A percentile compares a stretch with the other conserved stretches of the same genome.
Conservation (phyloP, 768 basidiomycete genomes). For the Lentinula guzmanii region DNA sequence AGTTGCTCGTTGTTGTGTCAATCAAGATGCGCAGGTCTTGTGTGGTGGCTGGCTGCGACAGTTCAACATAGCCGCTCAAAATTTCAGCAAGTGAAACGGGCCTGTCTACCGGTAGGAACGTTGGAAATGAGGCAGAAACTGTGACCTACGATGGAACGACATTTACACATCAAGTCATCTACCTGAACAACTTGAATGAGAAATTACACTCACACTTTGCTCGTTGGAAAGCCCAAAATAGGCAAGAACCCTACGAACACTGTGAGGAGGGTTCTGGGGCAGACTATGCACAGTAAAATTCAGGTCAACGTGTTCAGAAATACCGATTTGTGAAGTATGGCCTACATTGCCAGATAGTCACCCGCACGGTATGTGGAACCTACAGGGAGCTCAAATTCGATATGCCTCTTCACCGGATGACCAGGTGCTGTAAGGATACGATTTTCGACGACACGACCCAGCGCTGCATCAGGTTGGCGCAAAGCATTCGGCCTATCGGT, state of each 20-base stretch:
- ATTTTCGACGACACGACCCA: constrained; percentile 35
- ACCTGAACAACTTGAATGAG: background rate
- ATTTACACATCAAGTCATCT: no score
- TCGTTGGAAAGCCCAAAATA: constrained; percentile 31
- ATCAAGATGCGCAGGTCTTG: constrained; percentile 30
- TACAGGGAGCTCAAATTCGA: constrained; percentile 35
- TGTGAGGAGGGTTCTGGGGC: constrained; percentile 32
- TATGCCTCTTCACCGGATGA: constrained; percentile 33
- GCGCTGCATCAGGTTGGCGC: constrained; percentile 28
- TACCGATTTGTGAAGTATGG: background rate
- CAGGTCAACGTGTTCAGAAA: background rate
- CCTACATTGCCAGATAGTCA: constrained; percentile 42
- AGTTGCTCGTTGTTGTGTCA: constrained; percentile 16
- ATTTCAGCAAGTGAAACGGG: constrained; percentile 30
- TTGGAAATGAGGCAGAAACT: constrained; percentile 29
- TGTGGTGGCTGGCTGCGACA: constrained; percentile 40
- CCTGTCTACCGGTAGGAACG: constrained; percentile 31
- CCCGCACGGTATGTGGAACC: constrained; percentile 33
- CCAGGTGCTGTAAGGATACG: constrained; percentile 30
- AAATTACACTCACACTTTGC: constrained; percentile 23
- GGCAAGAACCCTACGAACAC: constrained; percentile 30
- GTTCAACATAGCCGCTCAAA: constrained; percentile 39
- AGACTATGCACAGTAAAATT: constrained; percentile 17
- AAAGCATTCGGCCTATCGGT: constrained; percentile 27
- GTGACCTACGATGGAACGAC: constrained; percentile 19